phyloP scores from a whole-genome alignment of 2,329 filamentous ascomycete genomes.

The Monilinia vaccinii-corymbosi region DNA sequence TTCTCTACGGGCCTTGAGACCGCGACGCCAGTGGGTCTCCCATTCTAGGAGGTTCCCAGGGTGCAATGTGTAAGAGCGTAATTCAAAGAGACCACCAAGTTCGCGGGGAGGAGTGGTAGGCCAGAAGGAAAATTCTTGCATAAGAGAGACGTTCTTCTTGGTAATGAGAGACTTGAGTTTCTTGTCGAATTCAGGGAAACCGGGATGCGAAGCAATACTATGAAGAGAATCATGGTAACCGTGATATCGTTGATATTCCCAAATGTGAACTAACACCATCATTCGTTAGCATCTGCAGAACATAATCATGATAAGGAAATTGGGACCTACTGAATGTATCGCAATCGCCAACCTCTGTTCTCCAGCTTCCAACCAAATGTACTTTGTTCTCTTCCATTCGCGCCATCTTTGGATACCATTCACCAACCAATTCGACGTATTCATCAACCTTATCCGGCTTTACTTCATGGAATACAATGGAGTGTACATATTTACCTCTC shows the following conservation, averaged over 20 bases:
- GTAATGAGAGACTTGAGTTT: constrained; percentile 81
- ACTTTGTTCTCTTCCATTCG: constrained; percentile 81
- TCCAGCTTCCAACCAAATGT: constrained; percentile 93
- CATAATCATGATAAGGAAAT: neutral
- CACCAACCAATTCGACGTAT: constrained; percentile 80
- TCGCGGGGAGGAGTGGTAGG: constrained; percentile 84
- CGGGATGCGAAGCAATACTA: constrained; percentile 72
- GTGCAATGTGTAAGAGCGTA: constrained; percentile 92
- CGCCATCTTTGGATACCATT: constrained; percentile 90
- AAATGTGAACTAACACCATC: constrained; percentile 76
- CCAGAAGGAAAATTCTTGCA: constrained; percentile 99
- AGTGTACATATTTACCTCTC: constrained; percentile 95
- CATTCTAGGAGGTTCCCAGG: constrained; percentile 94
- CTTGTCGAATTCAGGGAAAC: constrained; percentile 72
- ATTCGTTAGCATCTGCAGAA: constrained; percentile 1
- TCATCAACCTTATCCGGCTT: constrained; percentile 94
- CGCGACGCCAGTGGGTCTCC: constrained; percentile 96
- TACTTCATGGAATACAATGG: constrained; percentile 92
- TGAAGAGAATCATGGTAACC: constrained; percentile 91
- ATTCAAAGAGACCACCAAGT: constrained; percentile 87
- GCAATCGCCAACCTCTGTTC: constrained; percentile 93
- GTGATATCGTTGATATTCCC: constrained; percentile 97
- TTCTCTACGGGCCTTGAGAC: constrained; percentile 80
- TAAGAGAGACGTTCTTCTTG: constrained; percentile 79
- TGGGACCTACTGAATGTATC: constrained; percentile 74